Evolutionary conservation across 1,139 yeast genomes (phyloP).

Genomic region (Geotrichum reessii): DNA sequence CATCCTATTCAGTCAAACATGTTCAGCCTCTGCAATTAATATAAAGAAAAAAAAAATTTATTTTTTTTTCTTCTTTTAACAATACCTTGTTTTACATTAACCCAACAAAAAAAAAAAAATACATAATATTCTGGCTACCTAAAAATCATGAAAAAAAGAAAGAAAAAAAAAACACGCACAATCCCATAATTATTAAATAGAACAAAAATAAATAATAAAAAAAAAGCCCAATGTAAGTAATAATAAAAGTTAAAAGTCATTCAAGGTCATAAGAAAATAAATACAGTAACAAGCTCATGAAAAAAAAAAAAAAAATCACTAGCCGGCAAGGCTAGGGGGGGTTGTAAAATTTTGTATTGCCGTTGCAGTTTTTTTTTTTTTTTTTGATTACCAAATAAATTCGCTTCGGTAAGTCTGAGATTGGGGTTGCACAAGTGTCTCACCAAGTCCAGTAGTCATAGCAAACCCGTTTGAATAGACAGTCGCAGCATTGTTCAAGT

Average conservation of each 20-base stretch:
- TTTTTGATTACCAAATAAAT: constrained; percentile 8
- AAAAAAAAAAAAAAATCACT: not conserved
- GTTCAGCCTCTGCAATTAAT: not conserved
- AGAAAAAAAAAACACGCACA: not conserved
- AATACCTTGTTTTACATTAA: not conserved
- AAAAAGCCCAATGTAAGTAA: not conserved
- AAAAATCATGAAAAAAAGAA: not conserved
- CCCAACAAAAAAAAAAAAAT: not conserved
- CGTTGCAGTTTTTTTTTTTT: not conserved
- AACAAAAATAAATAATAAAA: not conserved
- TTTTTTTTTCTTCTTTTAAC: no score
- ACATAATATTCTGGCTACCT: not conserved
- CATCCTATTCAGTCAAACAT: not conserved
- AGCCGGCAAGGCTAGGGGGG: not conserved
- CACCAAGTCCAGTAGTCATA: not conserved
- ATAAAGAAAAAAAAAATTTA: not conserved
- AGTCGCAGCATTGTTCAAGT: not conserved
- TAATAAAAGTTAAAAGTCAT: not conserved
- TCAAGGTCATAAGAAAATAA: not conserved
- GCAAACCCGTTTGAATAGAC: not conserved
- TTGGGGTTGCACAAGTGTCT: not conserved
- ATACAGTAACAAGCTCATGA: not conserved
- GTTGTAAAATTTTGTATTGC: not conserved
- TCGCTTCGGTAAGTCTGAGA: constrained; percentile 1
- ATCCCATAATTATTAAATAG: not conserved